A percentile compares a stretch with the other conserved stretches of the same genome.
phyloP scores from a whole-genome alignment of 2,329 filamentous ascomycete genomes.

The Bimuria novae-zelandiae region DNA sequence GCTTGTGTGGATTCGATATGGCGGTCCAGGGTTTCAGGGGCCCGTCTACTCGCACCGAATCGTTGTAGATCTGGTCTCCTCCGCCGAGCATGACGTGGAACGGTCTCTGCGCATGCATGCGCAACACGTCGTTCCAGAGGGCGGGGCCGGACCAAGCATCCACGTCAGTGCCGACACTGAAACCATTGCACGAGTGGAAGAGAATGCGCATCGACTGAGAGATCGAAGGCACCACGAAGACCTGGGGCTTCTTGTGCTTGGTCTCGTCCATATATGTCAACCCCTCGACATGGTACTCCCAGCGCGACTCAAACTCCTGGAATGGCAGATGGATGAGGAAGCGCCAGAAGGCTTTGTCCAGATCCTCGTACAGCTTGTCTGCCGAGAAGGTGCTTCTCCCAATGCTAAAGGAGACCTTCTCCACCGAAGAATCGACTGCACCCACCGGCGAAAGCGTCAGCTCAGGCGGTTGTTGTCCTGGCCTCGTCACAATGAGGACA shows the following conservation, averaged over 20 bases:
- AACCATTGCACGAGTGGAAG: slow-evolving; percentile 72
- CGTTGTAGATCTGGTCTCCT: slow-evolving; percentile 82
- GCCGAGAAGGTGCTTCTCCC: slow-evolving; percentile 48
- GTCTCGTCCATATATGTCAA: slow-evolving; percentile 63
- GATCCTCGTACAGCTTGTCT: slow-evolving; percentile 65
- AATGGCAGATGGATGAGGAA: slow-evolving; percentile 66
- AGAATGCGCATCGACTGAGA: slow-evolving; percentile 70
- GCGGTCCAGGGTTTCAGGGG: slow-evolving; percentile 71
- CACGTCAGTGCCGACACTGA: slow-evolving; percentile 68
- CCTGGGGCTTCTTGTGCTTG: slow-evolving; percentile 36
- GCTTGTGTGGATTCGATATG: slow-evolving; percentile 64
- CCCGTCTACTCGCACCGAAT: slow-evolving; percentile 80
- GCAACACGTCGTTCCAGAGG: slow-evolving; percentile 68
- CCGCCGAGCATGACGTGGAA: slow-evolving; percentile 81
- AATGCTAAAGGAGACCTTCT: slow-evolving; percentile 31
- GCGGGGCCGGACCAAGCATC: slow-evolving; percentile 65
- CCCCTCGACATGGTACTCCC: slow-evolving; percentile 75
- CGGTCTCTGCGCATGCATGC: slow-evolving; percentile 62
- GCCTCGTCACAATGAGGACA: slow-evolving; percentile 78
- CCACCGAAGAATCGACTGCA: slow-evolving; percentile 26
- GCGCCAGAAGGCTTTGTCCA: slow-evolving; percentile 62
- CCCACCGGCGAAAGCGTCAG: slow-evolving; percentile 64
- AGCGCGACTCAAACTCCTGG: slow-evolving; percentile 73
- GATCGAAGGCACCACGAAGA: slow-evolving; percentile 62
- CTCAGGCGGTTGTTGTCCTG: slow-evolving; percentile 65